These are phyloP conservation scores for Acanthamoeba healyi DNA, from an alignment of 208 protist species.

Conservation along the genomic window DNA sequence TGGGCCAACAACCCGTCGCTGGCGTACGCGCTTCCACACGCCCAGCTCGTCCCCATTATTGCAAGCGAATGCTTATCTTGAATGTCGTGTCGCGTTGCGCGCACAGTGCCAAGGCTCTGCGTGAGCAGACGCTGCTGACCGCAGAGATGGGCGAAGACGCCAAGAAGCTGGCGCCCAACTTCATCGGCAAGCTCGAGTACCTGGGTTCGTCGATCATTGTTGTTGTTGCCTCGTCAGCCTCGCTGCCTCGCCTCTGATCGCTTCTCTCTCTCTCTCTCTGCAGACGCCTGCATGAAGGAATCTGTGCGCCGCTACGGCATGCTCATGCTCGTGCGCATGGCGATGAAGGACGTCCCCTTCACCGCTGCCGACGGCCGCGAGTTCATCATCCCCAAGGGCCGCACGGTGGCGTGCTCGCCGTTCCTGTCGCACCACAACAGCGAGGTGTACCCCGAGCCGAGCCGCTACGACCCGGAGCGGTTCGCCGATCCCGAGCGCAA, in stretches of 20 bases:
- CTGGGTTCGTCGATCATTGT: too few species aligned
- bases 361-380: not conserved
- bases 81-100: too few species aligned
- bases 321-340: conserved; percentile 37
- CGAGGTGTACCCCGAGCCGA: conserved; percentile 19
- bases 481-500: conserved; percentile 22
- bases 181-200: conserved; percentile 15
- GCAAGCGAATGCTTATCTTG: too few species aligned
- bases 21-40: too few species aligned
- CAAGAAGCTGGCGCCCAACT: not conserved
- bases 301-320: not conserved
- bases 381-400: conserved; percentile 12
- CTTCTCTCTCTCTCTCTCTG: too few species aligned
- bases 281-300: conserved; percentile 64
- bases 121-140: not conserved
- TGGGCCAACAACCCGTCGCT: not conserved
- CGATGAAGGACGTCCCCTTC: conserved; percentile 12
- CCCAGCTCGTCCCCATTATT: too few species aligned
- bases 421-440: conserved; percentile 36
- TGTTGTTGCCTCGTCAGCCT: too few species aligned
- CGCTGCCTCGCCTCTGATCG: too few species aligned
- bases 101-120: not conserved
- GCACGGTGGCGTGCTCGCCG: not conserved
- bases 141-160: not conserved
- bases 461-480: conserved; percentile 31